Percentiles rank a stretch among this genome's conserved stretches.
Conservation (phyloP, 805 yeast genomes). For the Isabelozyma pseudorhagii region DNA sequence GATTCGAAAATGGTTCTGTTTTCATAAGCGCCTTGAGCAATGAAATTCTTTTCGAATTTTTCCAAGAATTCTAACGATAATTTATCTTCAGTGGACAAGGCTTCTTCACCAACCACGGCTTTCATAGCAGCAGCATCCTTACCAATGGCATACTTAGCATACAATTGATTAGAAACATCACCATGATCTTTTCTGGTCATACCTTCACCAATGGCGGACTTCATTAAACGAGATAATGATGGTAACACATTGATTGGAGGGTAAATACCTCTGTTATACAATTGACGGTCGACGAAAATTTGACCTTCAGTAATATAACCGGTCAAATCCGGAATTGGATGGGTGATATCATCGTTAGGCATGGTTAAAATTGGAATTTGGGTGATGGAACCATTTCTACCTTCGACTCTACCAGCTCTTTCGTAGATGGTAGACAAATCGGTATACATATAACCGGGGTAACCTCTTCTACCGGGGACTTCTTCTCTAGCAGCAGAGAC, state of each 20-base stretch:
- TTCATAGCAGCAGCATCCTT: slow-evolving; percentile 99
- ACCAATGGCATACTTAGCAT: slow-evolving; percentile 99
- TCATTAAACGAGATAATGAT: slow-evolving; percentile 96
- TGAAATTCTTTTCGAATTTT: slow-evolving; percentile 94
- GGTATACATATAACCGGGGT: slow-evolving; percentile 99
- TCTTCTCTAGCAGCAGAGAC: slow-evolving; percentile 99
- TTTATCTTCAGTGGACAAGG: slow-evolving; percentile 95
- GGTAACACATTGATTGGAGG: slow-evolving; percentile 99
- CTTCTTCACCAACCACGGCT: slow-evolving; percentile 99
- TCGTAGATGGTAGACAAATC: slow-evolving; percentile 98
- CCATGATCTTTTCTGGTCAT: slow-evolving; percentile 99
- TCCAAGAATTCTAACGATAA: slow-evolving; percentile 95
- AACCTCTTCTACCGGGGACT: slow-evolving; percentile 99
- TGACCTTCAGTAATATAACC: slow-evolving; percentile 99
- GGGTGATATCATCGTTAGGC: slow-evolving; percentile 99
- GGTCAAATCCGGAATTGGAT: slow-evolving; percentile 99
- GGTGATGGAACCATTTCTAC: slow-evolving; percentile 98
- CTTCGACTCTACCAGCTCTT: slow-evolving; percentile 99
- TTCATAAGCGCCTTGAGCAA: slow-evolving; percentile 96
- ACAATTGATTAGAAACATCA: slow-evolving; percentile 97
- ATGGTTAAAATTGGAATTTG: slow-evolving; percentile 98
- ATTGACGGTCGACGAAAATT: slow-evolving; percentile 94
- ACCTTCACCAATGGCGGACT: slow-evolving; percentile 99
- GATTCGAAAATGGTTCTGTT: slow-evolving; percentile 92
- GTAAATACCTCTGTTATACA: slow-evolving; percentile 93